Evolutionary conservation across 1,139 yeast species (phyloP).

Genomic region (Geotrichum fermentans): DNA sequence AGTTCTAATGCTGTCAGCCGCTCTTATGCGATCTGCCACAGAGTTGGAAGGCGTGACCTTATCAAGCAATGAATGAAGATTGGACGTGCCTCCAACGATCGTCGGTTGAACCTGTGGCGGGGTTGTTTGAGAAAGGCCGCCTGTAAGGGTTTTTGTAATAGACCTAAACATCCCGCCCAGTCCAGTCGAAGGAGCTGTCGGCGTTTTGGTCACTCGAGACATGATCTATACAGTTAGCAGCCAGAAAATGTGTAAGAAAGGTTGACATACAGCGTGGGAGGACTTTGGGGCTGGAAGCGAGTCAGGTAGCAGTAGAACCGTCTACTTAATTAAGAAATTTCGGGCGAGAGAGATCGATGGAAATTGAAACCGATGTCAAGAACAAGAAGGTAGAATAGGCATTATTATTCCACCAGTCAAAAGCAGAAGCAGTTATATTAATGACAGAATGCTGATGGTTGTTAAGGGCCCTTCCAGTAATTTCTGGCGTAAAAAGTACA

Average conservation of each 20-base stretch:
- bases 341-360: neutral
- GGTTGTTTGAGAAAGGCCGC: constrained; percentile 33
- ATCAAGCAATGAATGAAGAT: constrained; percentile 45
- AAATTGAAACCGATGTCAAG: constrained; percentile 5
- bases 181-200: constrained; percentile 17
- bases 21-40: constrained; percentile 45
- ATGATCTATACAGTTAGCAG: neutral
- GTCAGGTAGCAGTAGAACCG: no score
- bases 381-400: neutral
- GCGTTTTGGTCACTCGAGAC: constrained; percentile 4
- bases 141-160: constrained; percentile 49
- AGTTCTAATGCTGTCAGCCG: constrained; percentile 50
- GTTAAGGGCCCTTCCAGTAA: no score
- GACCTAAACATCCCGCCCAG: constrained; percentile 48
- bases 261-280: neutral
- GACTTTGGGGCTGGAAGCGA: neutral
- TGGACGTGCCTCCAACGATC: constrained; percentile 59
- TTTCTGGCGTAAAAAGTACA: no score
- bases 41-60: constrained; percentile 40
- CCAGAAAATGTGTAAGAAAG: neutral
- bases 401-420: neutral
- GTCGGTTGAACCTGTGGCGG: constrained; percentile 46
- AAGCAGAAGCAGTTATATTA: neutral
- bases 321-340: neutral
- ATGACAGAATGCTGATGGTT: neutral